These are phyloP conservation scores for Trichosporon sp. DNA, from an alignment of 1,284 basidiomycete genomes.

Conservation along the genomic window DNA sequence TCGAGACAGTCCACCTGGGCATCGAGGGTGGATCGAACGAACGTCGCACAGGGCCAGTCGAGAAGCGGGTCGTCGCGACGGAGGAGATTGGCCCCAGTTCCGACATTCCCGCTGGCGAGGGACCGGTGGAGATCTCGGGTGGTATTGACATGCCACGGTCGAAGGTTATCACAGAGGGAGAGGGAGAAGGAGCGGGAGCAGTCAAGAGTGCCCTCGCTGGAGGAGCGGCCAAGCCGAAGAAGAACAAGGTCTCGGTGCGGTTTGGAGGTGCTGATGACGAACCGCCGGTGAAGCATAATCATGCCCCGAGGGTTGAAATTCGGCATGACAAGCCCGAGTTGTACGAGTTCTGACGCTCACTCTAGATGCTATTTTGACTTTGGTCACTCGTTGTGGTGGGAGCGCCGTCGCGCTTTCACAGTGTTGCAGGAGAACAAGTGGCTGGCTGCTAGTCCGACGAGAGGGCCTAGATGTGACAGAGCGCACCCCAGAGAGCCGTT, in stretches of 20 bases:
- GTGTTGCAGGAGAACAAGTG: no score
- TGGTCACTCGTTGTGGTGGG: no score
- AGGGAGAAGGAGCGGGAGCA: neutral
- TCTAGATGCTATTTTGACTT: no score
- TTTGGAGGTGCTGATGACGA: conserved; percentile 46
- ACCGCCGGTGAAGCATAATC: conserved; percentile 18
- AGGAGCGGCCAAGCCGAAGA: conserved; percentile 28
- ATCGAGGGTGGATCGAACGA: conserved; percentile 88
- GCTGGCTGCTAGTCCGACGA: no score
- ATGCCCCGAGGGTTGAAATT: conserved; percentile 36
- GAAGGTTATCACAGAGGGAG: neutral
- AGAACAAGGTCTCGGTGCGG: conserved; percentile 46
- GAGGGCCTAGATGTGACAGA: no score
- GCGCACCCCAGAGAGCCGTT: no score
- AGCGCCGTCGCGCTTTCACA: no score
- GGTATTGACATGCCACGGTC: neutral
- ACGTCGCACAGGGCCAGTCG: conserved; percentile 64
- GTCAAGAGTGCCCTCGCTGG: conserved; percentile 9
- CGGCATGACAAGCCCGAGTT: conserved; percentile 58
- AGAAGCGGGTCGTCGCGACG: conserved; percentile 12
- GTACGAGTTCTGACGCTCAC: conserved; percentile 56
- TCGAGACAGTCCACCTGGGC: conserved; percentile 92
- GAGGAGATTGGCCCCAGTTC: neutral
- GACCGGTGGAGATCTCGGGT: neutral
- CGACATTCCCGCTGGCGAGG: no score